Conservation (phyloP, 306 rosid species). For the Cucurbita ficifolia region DNA sequence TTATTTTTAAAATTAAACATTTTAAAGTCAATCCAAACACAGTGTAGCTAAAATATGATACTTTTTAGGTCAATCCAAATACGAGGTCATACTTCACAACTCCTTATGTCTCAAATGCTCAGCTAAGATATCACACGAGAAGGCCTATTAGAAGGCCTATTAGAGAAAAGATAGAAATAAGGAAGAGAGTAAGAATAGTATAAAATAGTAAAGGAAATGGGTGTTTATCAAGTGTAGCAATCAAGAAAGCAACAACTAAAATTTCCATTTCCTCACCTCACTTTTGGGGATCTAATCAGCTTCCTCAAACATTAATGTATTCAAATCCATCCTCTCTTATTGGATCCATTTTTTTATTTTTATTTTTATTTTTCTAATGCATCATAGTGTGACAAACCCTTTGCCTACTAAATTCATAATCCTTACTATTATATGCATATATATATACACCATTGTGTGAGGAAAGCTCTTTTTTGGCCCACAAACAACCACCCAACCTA, state of each 20-base stretch:
- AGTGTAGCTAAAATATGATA: too few relatives aligned
- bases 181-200: too few relatives aligned
- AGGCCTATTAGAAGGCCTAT: background rate
- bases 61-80: too few relatives aligned
- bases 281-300: slow-evolving; percentile 8
- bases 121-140: too few relatives aligned
- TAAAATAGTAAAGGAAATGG: background rate
- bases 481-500: too few relatives aligned
- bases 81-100: too few relatives aligned
- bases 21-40: too few relatives aligned
- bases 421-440: too few relatives aligned
- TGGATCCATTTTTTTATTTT: background rate
- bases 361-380: background rate
- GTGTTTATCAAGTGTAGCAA: background rate
- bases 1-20: too few relatives aligned
- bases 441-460: too few relatives aligned
- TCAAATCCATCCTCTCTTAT: background rate
- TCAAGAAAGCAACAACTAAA: background rate
- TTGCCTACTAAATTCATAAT: too few relatives aligned
- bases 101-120: too few relatives aligned
- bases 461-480: background rate
- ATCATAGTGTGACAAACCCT: background rate
- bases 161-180: background rate
- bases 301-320: background rate
- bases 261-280: background rate